phyloP scores from a whole-genome alignment of 192 early-diverging fungal genomes.

The Coemansia nantahalensis region DNA sequence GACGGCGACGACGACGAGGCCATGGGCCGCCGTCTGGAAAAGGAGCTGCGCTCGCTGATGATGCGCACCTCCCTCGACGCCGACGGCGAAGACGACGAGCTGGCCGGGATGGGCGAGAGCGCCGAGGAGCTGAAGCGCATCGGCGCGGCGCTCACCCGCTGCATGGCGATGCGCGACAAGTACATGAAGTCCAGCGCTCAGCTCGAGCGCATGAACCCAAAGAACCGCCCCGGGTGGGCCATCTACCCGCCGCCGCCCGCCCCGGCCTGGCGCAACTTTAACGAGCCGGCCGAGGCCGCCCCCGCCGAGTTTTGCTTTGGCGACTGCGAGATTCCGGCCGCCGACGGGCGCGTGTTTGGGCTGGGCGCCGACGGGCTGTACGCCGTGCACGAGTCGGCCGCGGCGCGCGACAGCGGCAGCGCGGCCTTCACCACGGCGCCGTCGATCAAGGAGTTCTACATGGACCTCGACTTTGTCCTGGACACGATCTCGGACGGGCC shows the following conservation, averaged over 20 bases:
- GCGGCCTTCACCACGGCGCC: constrained; percentile 58
- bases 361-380: constrained; percentile 64
- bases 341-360: constrained; percentile 39
- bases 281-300: constrained; percentile 12
- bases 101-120: constrained; percentile 30
- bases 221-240: constrained; percentile 70
- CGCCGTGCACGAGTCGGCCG: constrained; percentile 46
- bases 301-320: constrained; percentile 12
- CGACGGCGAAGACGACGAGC: constrained; percentile 19
- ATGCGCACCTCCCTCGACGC: constrained; percentile 12
- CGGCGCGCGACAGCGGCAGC: background rate
- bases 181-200: constrained; percentile 80
- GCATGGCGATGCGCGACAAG: constrained; percentile 75
- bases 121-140: constrained; percentile 36
- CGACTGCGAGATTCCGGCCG: constrained; percentile 7
- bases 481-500: constrained; percentile 82
- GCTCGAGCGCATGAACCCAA: constrained; percentile 77
- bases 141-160: constrained; percentile 56
- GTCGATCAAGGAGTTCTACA: constrained; percentile 79
- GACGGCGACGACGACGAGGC: constrained; percentile 25
- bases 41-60: constrained; percentile 47
- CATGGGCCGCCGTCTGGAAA: constrained; percentile 24
- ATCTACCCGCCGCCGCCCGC: constrained; percentile 86
- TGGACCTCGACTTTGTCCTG: constrained; percentile 79
- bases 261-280: constrained; percentile 65